These are phyloP conservation scores for Paraphaeosphaeria minitans DNA, from an alignment of 2,329 filamentous ascomycete species.

Conservation along the genomic window DNA sequence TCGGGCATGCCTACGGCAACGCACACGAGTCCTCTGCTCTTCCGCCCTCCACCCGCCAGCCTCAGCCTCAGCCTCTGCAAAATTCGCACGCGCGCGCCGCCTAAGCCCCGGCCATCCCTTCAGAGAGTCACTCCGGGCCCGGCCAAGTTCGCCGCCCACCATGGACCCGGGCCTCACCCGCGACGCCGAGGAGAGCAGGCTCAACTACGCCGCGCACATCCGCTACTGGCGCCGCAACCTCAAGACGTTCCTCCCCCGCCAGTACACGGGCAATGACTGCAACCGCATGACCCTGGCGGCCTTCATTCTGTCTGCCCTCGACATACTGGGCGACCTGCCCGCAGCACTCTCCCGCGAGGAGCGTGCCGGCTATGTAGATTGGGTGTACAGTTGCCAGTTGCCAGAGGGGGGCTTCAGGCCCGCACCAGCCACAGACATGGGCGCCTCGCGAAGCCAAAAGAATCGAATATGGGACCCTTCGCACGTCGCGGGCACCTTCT, in stretches of 20 bases:
- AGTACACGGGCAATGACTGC: constrained; percentile 88
- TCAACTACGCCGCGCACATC: constrained; percentile 63
- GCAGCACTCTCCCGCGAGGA: constrained; percentile 60
- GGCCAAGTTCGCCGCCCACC: constrained; percentile 4
- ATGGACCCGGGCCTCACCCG: constrained; percentile 25
- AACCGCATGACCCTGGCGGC: constrained; percentile 87
- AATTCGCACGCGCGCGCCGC: neutral
- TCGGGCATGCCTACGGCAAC: constrained; percentile 18
- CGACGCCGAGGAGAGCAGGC: constrained; percentile 25
- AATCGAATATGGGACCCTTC: constrained; percentile 72
- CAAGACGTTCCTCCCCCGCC: constrained; percentile 76
- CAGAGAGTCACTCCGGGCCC: neutral
- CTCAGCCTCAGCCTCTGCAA: constrained; percentile 20
- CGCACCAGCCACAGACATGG: constrained; percentile 71
- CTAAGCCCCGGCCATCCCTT: constrained; percentile 1
- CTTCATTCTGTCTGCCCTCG: constrained; percentile 85
- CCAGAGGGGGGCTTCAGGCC: constrained; percentile 87
- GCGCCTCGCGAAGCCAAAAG: constrained; percentile 53
- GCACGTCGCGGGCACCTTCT: constrained; percentile 86
- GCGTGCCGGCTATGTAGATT: constrained; percentile 64
- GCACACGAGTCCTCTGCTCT: constrained; percentile 11
- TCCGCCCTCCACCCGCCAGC: constrained; percentile 15
- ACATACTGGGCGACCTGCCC: constrained; percentile 72
- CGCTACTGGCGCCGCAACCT: constrained; percentile 94
- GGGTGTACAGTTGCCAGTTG: constrained; percentile 88